Percentiles rank a stretch among this genome's conserved stretches.
Conservation (phyloP, 768 basidiomycete species). For the Boletus rex-veris region DNA sequence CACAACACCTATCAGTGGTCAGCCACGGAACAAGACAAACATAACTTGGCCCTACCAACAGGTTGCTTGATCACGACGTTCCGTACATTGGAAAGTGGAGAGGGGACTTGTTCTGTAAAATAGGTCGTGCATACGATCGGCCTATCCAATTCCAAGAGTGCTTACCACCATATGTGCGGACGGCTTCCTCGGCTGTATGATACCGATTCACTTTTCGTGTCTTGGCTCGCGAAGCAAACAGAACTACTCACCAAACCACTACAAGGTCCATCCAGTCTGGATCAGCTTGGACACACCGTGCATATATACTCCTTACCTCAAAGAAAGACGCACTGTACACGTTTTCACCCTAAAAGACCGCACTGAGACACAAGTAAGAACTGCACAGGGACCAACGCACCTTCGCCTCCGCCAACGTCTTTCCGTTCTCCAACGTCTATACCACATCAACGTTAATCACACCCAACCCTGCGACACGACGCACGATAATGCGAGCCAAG, state of each 20-base stretch:
- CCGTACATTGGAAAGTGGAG: slow-evolving; percentile 60
- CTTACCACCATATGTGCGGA: slow-evolving; percentile 85
- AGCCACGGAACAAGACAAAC: slow-evolving; percentile 35
- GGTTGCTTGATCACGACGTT: slow-evolving; percentile 95
- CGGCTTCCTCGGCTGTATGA: slow-evolving; percentile 78
- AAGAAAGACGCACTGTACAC: slow-evolving; percentile 81
- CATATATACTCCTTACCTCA: slow-evolving; percentile 49
- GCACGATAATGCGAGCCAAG: slow-evolving; percentile 78
- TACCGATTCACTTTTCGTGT: background rate
- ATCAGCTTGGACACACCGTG: background rate
- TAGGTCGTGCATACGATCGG: background rate
- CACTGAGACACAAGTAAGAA: background rate
- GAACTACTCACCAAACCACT: slow-evolving; percentile 74
- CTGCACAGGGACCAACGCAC: slow-evolving; percentile 33
- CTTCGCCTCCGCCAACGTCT: slow-evolving; percentile 80
- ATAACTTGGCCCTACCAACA: slow-evolving; percentile 50
- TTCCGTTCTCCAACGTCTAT: slow-evolving; percentile 95
- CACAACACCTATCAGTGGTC: slow-evolving; percentile 41
- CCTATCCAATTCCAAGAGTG: background rate
- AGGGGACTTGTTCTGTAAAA: slow-evolving; percentile 74
- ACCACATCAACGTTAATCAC: slow-evolving; percentile 8
- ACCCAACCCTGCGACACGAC: slow-evolving; percentile 23
- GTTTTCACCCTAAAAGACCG: slow-evolving; percentile 62
- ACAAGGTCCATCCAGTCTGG: background rate
- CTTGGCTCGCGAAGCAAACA: background rate